A percentile compares a stretch with the other conserved stretches of the same genome.
Evolutionary conservation across 176 grass and related monocot genomes (phyloP).

Genomic region (Tillandsia fasciculata): DNA sequence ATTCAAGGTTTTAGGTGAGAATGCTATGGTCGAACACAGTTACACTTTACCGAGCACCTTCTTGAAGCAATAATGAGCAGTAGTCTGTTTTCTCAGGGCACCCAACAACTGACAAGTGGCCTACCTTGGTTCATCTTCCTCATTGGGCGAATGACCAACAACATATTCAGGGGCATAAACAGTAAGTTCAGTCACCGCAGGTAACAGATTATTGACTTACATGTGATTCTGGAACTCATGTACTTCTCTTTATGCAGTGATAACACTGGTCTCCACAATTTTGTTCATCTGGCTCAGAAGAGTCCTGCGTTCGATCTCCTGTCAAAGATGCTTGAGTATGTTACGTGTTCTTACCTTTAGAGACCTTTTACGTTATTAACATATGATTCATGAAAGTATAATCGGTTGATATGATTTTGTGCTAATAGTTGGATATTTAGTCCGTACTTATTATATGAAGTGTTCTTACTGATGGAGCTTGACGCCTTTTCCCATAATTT

Average conservation of each 20-base stretch:
- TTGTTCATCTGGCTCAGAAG: constrained; percentile 71
- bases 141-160: constrained; percentile 84
- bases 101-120: constrained; percentile 95
- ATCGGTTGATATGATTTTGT: not conserved
- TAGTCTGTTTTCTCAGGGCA: constrained; percentile 37
- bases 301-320: constrained; percentile 88
- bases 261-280: constrained; percentile 75
- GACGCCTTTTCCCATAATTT: too few species aligned
- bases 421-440: not conserved
- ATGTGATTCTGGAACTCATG: constrained; percentile 4
- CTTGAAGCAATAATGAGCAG: not conserved
- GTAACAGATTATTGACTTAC: constrained; percentile 2
- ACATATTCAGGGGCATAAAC: constrained; percentile 79
- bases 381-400: not conserved
- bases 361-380: not conserved
- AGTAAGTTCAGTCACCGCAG: constrained; percentile 50
- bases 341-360: constrained; percentile 8
- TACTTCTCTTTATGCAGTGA: constrained; percentile 54
- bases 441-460: not conserved
- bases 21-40: constrained; percentile 9
- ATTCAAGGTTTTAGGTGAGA: constrained; percentile 97
- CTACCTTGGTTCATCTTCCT: constrained; percentile 85
- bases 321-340: constrained; percentile 96
- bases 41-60: constrained; percentile 6
- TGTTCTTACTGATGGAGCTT: too few species aligned